Base-by-base conservation (phyloP, 23 red algal genomes). In the Gracilariopsis chorda region DNA sequence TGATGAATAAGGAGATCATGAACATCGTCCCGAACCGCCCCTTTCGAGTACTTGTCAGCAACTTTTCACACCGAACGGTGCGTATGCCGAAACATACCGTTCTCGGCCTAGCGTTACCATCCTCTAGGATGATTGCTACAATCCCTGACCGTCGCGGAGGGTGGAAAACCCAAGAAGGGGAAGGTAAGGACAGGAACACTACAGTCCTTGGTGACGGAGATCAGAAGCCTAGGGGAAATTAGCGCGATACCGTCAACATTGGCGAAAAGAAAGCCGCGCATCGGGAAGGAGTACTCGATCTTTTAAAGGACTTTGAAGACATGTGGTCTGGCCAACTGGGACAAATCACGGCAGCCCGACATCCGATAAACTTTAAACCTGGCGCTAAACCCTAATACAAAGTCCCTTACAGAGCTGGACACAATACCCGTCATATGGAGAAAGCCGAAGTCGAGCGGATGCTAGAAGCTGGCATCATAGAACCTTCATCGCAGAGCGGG, bases 1-100 rank as follows among this genome's bases (percentile, higher is more conserved):
- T 83, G 13, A 64, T 83, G 56, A 62, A 49, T 1, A 83, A 62
- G 16, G 51, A 3, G 16, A 40, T 83, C 40, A 61, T 83, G 78
- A 56, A 80, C 0, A 52, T 80, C 12, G 8, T 59, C 0, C 49
- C 49, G 11, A 80, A 59, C 40, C 49, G 36, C 29, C 42, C 77
- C 13, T 60, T 80, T 17, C 4, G 33, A 24, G 46, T 80, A 25
- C 44, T 80, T 10, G 46, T 57, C 16, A 58, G 34, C 49, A 80
- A 57, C 48, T 49, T 84, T n/a, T 68, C 56, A n/a, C 33, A 43
- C 19, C 67, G 67, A 30, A 0, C 24, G 33, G 67, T 74, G 28
- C n/a, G n/a, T 51, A 19, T 51, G 57, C 57, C 57, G 25, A 62
- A 29, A 30, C 27, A 62, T 28, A 62, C 34, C 4, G 57, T 62